These are phyloP conservation scores for Plasmodium yoelii DNA, from an alignment of 169 alveolate genomes.

Conservation along the genomic window DNA sequence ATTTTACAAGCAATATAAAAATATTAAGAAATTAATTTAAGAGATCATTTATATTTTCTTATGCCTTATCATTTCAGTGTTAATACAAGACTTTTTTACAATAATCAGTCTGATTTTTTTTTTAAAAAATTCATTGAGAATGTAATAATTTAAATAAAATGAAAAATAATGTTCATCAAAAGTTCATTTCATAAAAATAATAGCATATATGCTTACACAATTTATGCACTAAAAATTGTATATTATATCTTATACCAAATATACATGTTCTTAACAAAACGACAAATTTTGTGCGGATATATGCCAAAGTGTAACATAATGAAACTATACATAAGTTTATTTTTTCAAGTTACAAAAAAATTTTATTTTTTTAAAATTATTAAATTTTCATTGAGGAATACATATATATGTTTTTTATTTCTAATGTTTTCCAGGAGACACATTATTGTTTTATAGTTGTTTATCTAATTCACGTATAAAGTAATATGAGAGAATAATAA, in stretches of 20 bases:
- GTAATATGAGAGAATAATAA: not conserved
- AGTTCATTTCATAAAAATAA: not conserved
- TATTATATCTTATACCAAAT: no score
- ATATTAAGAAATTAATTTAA: constrained; percentile 6
- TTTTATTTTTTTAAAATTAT: constrained; percentile 3
- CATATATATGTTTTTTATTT: constrained; percentile 17
- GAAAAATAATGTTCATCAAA: not conserved
- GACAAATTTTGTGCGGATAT: no score
- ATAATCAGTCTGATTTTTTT: constrained; percentile 62
- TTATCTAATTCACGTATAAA: constrained; percentile 58
- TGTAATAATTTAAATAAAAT: constrained; percentile 30
- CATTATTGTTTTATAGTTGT: constrained; percentile 48
- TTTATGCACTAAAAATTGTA: not conserved
- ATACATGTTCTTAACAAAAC: no score
- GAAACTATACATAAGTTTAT: not conserved
- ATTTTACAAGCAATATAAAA: not conserved
- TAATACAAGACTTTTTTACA: constrained; percentile 49
- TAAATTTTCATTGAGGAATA: not conserved
- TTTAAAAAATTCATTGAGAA: constrained; percentile 43
- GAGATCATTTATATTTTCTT: constrained; percentile 1
- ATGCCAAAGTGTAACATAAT: no score
- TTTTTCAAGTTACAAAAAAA: not conserved
- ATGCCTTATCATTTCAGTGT: constrained; percentile 4
- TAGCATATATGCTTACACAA: not conserved
- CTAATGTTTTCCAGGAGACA: constrained; percentile 35